A percentile compares a stretch with the other conserved stretches of the same genome.
Conservation (phyloP, 495 filamentous ascomycete species). For the Rhizodiscina lignyota region DNA sequence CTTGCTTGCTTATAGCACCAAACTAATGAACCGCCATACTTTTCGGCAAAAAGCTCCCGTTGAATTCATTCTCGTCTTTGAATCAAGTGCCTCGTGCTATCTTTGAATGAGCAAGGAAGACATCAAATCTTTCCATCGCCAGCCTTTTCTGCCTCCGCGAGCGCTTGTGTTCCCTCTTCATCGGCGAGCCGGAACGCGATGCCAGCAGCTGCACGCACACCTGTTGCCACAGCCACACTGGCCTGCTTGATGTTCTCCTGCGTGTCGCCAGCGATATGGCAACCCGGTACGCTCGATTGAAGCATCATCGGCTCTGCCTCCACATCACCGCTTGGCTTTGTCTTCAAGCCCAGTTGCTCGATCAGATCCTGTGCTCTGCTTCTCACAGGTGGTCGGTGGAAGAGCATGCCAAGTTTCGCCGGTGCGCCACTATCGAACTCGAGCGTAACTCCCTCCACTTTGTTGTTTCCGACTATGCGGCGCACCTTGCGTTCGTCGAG, state of each 20-base stretch:
- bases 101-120: too few species aligned
- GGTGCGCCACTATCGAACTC: slow-evolving; percentile 7
- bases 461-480: slow-evolving; percentile 5
- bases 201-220: neutral
- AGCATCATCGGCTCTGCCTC: too few species aligned
- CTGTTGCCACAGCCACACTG: neutral
- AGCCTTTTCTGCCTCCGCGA: too few species aligned
- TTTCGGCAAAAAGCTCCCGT: too few species aligned
- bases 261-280: neutral
- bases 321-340: slow-evolving; percentile 2
- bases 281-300: neutral
- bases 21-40: too few species aligned
- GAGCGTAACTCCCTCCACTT: slow-evolving; percentile 5
- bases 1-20: too few species aligned
- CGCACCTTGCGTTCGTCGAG: slow-evolving; percentile 8
- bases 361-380: slow-evolving; percentile 8
- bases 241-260: neutral
- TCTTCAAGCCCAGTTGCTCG: slow-evolving; percentile 7
- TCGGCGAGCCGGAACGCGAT: too few species aligned
- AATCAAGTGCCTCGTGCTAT: too few species aligned
- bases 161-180: too few species aligned
- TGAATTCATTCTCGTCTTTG: too few species aligned
- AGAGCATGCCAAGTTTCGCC: slow-evolving; percentile 8
- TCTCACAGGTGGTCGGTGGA: slow-evolving; percentile 5
- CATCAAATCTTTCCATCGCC: too few species aligned